Conservation (phyloP, 176 grass and related monocot species). For the Juncus effusus region DNA sequence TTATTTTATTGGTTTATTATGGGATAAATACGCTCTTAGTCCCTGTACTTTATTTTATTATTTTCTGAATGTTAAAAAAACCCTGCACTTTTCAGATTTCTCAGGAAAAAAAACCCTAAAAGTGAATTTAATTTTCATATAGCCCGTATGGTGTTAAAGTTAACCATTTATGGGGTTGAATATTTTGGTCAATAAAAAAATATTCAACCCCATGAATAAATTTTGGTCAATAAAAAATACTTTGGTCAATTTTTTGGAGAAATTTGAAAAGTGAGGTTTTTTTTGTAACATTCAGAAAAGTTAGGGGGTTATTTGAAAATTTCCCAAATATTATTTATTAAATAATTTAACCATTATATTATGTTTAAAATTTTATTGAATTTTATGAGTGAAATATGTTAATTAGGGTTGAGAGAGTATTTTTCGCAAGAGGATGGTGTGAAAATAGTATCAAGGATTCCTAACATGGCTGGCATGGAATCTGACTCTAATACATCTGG, state of each 20-base stretch:
- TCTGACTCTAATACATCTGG: conserved; percentile 32
- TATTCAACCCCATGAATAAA: too few relatives aligned
- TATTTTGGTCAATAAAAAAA: too few relatives aligned
- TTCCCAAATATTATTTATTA: background rate
- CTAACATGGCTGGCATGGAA: conserved; percentile 60
- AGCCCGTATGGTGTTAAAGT: too few relatives aligned
- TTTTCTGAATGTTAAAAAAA: background rate
- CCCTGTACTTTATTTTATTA: background rate
- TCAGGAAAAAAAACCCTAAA: too few relatives aligned
- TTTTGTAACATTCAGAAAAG: too few relatives aligned
- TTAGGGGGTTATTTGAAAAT: too few relatives aligned
- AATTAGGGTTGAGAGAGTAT: conserved; percentile 80
- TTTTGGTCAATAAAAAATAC: too few relatives aligned
- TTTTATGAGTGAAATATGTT: conserved; percentile 6
- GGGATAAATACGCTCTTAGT: too few relatives aligned
- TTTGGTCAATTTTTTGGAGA: too few relatives aligned
- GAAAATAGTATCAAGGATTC: conserved; percentile 59
- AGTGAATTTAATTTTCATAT: too few relatives aligned
- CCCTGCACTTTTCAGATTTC: background rate
- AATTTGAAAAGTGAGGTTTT: too few relatives aligned
- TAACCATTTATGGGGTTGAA: too few relatives aligned
- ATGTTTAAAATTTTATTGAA: background rate
- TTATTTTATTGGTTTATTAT: background rate
- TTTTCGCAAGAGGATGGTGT: conserved; percentile 86
- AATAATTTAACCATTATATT: conserved; percentile 10